Evolutionary conservation across 805 yeast species (phyloP), one percentile per base, ranked within the genome.

Genomic region (Yamadazyma akitaensis): DNA sequence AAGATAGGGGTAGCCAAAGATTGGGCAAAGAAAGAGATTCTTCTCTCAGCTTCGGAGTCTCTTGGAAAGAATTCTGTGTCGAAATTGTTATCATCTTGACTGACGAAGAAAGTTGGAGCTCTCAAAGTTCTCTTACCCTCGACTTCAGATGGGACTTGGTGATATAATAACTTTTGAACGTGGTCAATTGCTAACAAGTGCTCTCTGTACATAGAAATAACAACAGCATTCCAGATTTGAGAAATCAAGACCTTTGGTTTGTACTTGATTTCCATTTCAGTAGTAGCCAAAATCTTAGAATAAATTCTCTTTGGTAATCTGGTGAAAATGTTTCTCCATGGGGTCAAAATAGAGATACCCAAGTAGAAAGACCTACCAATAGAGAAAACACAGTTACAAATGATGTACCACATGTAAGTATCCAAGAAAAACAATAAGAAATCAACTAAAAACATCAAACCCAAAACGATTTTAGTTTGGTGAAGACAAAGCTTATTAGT

Each of bases 161-260:
- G 99, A 71, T 94, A 94, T 57, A 94, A 80, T 69, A 94, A 80
- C 75, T 88, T 92, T 75, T 94, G 99, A 54, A 94, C 99, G 67
- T 94, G 99, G 68, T 94, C 99, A 68, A 95, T 92, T 25, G 99
- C 98, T 58, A 94, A 75, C 69, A 94, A 77, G 70, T 94, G 99
- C 74, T 94, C 99, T 77, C 99, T 89, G 84, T 94, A 95, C 99
- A 94, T 94, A 49, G 99, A 92, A 60, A 94, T 94, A 56, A 94
- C 95, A 70, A 94, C 87, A 46, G 99, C 99, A 67, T 94, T 94
- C 99, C 99, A 94, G 59, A 95, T 92, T 76, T 94, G 99, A 36
- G 97, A 90, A 61, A 94, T 92, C 67, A 94, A 79, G 56, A 94
- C 97, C 81, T 94, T 94, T 57, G 99, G 98, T 73, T 94, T 92